A percentile compares a stretch with the other conserved stretches of the same genome.
These are phyloP conservation scores for Hypoxylon rubiginosum DNA, from an alignment of 2,329 filamentous ascomycete genomes.

Conservation along the genomic window DNA sequence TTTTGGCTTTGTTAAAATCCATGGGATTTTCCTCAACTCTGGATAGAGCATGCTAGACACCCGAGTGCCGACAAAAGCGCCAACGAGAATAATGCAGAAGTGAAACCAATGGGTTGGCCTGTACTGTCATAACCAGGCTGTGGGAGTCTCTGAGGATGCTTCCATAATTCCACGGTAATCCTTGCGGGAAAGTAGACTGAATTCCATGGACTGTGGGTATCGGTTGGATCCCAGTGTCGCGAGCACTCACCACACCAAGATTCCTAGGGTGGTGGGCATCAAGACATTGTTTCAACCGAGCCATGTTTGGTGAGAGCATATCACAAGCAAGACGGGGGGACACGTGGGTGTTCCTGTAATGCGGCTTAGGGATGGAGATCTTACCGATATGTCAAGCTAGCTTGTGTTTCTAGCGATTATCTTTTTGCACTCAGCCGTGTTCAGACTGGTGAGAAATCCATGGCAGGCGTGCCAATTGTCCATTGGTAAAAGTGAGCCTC, in stretches of 20 bases:
- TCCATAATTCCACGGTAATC: constrained; percentile 23
- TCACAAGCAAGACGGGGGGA: constrained; percentile 30
- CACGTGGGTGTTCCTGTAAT: constrained; percentile 22
- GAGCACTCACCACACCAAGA: constrained; percentile 14
- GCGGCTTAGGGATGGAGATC: constrained; percentile 32
- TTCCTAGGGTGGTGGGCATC: constrained; percentile 10
- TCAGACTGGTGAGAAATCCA: constrained; percentile 32
- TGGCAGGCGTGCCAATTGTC: constrained; percentile 39
- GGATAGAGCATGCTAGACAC: constrained; percentile 7
- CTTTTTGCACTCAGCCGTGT: constrained; percentile 27
- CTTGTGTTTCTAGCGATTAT: constrained; percentile 11
- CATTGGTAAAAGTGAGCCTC: constrained; percentile 12
- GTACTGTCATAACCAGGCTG: constrained; percentile 37
- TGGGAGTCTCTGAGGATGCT: background rate
- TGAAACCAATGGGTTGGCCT: constrained; percentile 16
- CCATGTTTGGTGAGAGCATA: constrained; percentile 22
- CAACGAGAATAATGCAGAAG: constrained; percentile 4
- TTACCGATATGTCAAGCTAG: constrained; percentile 34
- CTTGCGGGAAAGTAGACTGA: background rate
- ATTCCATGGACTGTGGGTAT: constrained; percentile 25
- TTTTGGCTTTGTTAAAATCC: constrained; percentile 3
- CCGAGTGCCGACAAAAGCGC: constrained; percentile 14
- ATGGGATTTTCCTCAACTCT: constrained; percentile 4
- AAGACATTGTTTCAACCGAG: constrained; percentile 4
- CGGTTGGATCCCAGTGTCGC: constrained; percentile 28